Base-by-base conservation (phyloP, 345 rosid species). In the Pugionium cornutum region DNA sequence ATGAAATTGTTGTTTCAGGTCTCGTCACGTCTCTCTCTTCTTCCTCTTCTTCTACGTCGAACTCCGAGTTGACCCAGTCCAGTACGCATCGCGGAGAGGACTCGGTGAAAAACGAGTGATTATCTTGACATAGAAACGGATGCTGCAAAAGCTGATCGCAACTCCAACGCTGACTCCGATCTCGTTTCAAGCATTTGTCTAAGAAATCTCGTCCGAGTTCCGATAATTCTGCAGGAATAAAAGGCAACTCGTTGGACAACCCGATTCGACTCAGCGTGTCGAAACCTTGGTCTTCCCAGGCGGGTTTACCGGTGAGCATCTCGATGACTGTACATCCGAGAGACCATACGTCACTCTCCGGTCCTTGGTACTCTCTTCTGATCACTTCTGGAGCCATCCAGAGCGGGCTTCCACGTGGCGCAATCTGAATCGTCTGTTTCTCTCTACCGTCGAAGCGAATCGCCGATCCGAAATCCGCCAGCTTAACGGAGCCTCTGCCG, bases 341-440 rank as follows among this genome's bases (percentile, higher is more conserved):
- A 10, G 96, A 83, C 96, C 96, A 89, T 1, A 89, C 84, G 58
- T 89, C 96, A 48, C 96, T 87, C 59, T 85, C 82, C 66, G 91
- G 85, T 32, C 94, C 91, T 75, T 82, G 94, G 18, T 28, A 77
- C 75, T 87, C 89, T 3, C 84, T 51, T 44, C 91, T 77, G 1
- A 89, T 51, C 61, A 87, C 96, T 81, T 89, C 96, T 66, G 96
- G 96, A 26, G 96, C 96, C 94, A 89, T 89, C 96, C 94, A 89
- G 7, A 89, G 78, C 7, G 96, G 96, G 42, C 94, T 89, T 68
- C 96, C 96, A 35, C 94, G 91, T 29, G 89, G 88, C 68, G 57
- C 6, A 39, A 61, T n/a, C 30, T 29, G 51, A 6, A 27, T 58
- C 18, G 51, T 11, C 43, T 58, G 25, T 5, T 45, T 64, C 1